Percentiles rank a stretch among this genome's conserved stretches.
Conservation (phyloP, 2,329 filamentous ascomycete species). For the Aspergillus aculeatus region DNA sequence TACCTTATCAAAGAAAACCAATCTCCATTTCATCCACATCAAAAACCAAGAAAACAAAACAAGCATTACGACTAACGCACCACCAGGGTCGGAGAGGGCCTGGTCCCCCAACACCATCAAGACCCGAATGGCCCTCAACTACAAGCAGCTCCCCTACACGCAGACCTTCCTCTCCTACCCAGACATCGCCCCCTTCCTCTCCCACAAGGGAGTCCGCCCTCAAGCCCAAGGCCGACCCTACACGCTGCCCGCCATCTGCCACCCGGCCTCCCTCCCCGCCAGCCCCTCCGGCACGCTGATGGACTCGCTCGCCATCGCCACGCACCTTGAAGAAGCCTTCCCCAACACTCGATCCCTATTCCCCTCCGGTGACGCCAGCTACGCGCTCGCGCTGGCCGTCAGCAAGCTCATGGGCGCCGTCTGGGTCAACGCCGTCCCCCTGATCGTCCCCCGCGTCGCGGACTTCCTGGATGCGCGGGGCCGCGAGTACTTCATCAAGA, state of each 20-base stretch:
- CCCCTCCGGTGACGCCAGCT: conserved; percentile 33
- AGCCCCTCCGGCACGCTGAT: conserved; percentile 24
- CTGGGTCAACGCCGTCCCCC: background rate
- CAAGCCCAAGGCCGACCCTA: conserved; percentile 17
- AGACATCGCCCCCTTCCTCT: conserved; percentile 25
- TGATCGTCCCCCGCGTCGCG: conserved; percentile 25
- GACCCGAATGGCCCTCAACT: conserved; percentile 20
- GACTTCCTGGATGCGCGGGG: conserved; percentile 26
- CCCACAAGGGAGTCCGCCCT: conserved; percentile 21
- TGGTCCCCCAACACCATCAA: conserved; percentile 27
- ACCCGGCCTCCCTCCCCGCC: conserved; percentile 19
- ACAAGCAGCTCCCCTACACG: conserved; percentile 23
- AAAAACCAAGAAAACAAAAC: background rate
- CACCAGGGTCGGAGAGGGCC: conserved; percentile 26
- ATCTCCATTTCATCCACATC: background rate
- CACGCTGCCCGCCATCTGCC: conserved; percentile 33
- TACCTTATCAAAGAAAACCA: background rate
- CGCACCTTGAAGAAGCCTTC: conserved; percentile 30
- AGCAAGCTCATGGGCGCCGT: background rate
- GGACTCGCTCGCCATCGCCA: conserved; percentile 33
- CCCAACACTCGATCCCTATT: conserved; percentile 27
- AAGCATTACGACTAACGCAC: background rate
- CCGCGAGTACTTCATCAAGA: conserved; percentile 28
- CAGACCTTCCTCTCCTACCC: conserved; percentile 24
- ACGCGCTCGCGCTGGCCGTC: conserved; percentile 26